These are phyloP conservation scores for Cladophialophora bantiana DNA, from an alignment of 2,329 filamentous ascomycete genomes.

Conservation along the genomic window DNA sequence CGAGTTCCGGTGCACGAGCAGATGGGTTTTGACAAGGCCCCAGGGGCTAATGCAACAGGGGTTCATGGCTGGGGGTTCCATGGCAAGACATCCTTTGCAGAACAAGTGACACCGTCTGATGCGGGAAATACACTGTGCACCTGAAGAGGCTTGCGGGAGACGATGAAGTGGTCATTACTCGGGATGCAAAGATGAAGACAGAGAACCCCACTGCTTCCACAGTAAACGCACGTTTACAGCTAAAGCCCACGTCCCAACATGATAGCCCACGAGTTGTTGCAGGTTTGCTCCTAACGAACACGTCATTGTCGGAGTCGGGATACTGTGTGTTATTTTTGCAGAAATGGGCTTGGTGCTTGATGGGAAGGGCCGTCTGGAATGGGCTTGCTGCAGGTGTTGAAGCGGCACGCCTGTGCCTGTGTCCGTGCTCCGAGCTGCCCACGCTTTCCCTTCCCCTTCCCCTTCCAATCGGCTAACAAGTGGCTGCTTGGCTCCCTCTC, in stretches of 20 bases:
- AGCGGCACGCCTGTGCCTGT: neutral
- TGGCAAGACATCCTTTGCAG: neutral
- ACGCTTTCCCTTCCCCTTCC: neutral
- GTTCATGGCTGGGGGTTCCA: neutral
- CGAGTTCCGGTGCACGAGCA: slow-evolving; percentile 23
- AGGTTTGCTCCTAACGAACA: neutral
- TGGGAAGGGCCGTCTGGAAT: neutral
- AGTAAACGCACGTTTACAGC: neutral
- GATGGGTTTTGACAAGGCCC: neutral
- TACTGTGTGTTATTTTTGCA: neutral
- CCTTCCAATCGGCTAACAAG: neutral
- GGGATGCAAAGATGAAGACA: neutral
- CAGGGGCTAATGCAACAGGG: neutral
- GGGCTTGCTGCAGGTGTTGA: neutral
- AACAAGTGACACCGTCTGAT: neutral
- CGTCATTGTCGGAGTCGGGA: neutral
- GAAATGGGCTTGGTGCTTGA: neutral
- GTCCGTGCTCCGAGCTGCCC: neutral
- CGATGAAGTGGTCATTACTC: neutral
- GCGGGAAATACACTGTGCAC: neutral
- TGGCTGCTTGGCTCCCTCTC: neutral
- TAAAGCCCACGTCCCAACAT: too few species aligned
- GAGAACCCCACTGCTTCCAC: neutral
- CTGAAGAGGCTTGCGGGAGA: neutral
- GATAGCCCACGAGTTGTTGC: too few species aligned